phyloP scores from a whole-genome alignment of 2,329 filamentous ascomycete genomes.

The Colletotrichum sp. region DNA sequence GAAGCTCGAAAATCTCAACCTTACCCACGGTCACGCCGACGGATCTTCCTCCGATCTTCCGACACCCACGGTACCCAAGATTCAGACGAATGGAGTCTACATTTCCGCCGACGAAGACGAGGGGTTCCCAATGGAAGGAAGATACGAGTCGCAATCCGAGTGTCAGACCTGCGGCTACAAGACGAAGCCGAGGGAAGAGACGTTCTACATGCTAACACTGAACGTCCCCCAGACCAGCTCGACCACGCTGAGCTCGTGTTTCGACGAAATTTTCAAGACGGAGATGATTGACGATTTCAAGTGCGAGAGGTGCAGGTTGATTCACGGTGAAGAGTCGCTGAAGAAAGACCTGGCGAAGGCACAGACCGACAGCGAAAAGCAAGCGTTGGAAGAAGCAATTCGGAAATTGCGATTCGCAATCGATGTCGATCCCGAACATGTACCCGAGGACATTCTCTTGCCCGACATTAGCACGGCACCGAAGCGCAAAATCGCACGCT shows the following conservation, averaged over 20 bases:
- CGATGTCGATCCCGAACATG: slow-evolving; percentile 79
- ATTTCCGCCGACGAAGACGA: slow-evolving; percentile 23
- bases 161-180: slow-evolving; percentile 90
- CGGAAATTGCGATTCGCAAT: slow-evolving; percentile 70
- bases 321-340: slow-evolving; percentile 74
- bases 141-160: slow-evolving; percentile 92
- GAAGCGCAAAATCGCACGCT: slow-evolving; percentile 82
- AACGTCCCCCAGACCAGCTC: slow-evolving; percentile 85
- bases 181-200: slow-evolving; percentile 81
- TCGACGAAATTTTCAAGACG: slow-evolving; percentile 92
- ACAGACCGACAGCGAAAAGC: slow-evolving; percentile 55
- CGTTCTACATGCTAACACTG: slow-evolving; percentile 90
- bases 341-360: slow-evolving; percentile 62
- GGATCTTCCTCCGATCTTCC: slow-evolving; percentile 11
- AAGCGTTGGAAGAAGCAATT: slow-evolving; percentile 53
- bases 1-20: slow-evolving; percentile 31
- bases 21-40: slow-evolving; percentile 12
- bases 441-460: slow-evolving; percentile 73
- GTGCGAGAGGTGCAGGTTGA: slow-evolving; percentile 89
- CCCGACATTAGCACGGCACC: slow-evolving; percentile 78
- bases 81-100: slow-evolving; percentile 15
- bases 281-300: slow-evolving; percentile 98
- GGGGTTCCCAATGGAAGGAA: slow-evolving; percentile 90
- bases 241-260: slow-evolving; percentile 83
- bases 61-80: slow-evolving; percentile 13